Evolutionary conservation across 2,329 filamentous ascomycete species (phyloP).

Genomic region (Pseudocercospora fuligena): DNA sequence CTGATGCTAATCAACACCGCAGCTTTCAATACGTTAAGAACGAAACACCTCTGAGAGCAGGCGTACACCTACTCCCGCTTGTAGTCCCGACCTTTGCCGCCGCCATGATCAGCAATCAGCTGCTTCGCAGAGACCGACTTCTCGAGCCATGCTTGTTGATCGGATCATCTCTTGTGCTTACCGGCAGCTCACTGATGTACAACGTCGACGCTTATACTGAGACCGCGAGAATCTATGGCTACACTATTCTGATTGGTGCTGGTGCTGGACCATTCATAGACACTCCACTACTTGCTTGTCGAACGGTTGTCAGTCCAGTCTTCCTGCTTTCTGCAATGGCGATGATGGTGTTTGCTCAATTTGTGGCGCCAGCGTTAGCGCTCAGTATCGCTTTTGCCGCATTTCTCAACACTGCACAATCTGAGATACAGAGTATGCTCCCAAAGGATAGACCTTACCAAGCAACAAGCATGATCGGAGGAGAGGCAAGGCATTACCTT

Average conservation of each 20-base stretch:
- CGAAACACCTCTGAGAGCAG: constrained; percentile 48
- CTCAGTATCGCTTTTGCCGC: constrained; percentile 20
- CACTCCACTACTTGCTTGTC: constrained; percentile 17
- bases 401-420: constrained; percentile 16
- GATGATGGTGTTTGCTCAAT: constrained; percentile 19
- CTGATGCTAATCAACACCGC: background rate
- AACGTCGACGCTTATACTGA: constrained; percentile 17
- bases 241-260: constrained; percentile 19
- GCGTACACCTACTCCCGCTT: constrained; percentile 48
- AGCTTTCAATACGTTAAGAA: constrained; percentile 59
- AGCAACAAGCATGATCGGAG: constrained; percentile 9
- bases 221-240: constrained; percentile 21
- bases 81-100: constrained; percentile 14
- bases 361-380: constrained; percentile 15
- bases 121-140: background rate
- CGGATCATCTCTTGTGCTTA: constrained; percentile 18
- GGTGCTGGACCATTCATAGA: constrained; percentile 20
- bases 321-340: constrained; percentile 13
- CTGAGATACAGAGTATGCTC: constrained; percentile 8
- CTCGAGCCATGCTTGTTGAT: constrained; percentile 20
- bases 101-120: constrained; percentile 11
- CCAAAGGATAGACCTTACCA: background rate
- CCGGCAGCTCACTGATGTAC: constrained; percentile 22
- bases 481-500: constrained; percentile 13
- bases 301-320: constrained; percentile 6